These are phyloP conservation scores for Sclerotinia borealis DNA, from an alignment of 2,329 filamentous ascomycete genomes.

Conservation along the genomic window DNA sequence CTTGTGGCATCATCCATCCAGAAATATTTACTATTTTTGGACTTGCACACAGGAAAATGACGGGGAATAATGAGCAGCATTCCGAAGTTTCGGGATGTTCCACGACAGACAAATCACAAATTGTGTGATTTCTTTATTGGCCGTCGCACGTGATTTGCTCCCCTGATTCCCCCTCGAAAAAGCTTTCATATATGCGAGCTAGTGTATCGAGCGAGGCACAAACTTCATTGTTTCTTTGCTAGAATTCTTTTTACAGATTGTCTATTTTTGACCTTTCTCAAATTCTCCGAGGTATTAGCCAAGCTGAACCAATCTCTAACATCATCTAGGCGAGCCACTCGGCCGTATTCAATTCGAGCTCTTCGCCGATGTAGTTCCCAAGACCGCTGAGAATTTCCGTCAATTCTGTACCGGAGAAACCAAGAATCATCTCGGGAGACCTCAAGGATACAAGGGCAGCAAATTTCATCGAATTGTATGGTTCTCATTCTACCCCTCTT, in stretches of 20 bases:
- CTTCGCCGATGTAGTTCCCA: constrained; percentile 76
- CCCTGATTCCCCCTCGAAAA: no score
- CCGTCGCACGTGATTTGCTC: neutral
- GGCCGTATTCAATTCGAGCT: constrained; percentile 88
- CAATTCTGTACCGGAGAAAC: constrained; percentile 94
- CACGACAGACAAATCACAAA: no score
- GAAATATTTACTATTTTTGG: neutral
- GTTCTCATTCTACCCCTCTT: constrained; percentile 20
- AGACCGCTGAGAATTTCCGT: constrained; percentile 93
- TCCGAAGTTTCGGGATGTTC: neutral
- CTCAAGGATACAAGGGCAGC: constrained; percentile 89
- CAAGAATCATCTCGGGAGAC: constrained; percentile 68
- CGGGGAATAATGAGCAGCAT: neutral
- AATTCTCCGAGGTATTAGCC: neutral
- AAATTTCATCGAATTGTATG: constrained; percentile 90
- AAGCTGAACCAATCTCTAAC: constrained; percentile 9
- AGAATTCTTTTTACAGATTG: constrained; percentile 25
- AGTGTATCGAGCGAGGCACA: neutral
- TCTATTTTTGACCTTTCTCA: neutral
- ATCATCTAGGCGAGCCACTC: constrained; percentile 64
- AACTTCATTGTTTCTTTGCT: neutral
- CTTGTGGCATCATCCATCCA: constrained; percentile 3
- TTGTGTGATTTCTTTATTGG: neutral
- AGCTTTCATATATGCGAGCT: neutral
- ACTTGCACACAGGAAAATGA: neutral